phyloP scores from a whole-genome alignment of 208 protist genomes.

The Leishmania mexicana region DNA sequence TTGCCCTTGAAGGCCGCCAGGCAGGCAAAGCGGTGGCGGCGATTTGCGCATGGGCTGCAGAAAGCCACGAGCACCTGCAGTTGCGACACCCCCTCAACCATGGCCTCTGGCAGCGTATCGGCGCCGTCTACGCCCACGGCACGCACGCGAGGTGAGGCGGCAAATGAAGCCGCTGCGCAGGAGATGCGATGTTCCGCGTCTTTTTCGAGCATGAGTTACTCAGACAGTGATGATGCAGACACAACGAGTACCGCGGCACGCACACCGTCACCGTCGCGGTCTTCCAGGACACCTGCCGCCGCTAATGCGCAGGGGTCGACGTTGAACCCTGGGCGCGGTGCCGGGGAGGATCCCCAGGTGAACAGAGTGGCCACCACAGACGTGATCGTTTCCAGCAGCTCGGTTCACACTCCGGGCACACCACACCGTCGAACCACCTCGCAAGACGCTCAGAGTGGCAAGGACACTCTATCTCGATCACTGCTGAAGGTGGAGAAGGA shows the following conservation, averaged over 20 bases:
- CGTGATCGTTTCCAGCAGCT: neutral
- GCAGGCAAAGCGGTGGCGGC: constrained; percentile 1
- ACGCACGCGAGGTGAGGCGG: no score
- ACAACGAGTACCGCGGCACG: neutral
- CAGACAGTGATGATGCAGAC: no score
- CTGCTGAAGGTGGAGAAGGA: constrained; percentile 5
- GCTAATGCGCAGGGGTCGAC: neutral
- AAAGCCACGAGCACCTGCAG: neutral
- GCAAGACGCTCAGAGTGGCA: neutral
- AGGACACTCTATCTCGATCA: neutral
- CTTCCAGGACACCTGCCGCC: neutral
- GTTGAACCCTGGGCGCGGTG: neutral
- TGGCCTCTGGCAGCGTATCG: neutral
- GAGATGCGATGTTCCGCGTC: neutral
- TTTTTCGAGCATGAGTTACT: neutral
- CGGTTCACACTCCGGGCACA: neutral
- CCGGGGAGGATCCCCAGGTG: neutral
- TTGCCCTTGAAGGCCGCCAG: constrained; percentile 14
- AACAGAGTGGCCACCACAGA: neutral
- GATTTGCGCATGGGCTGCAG: neutral
- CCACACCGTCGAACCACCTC: neutral
- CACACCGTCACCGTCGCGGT: no score
- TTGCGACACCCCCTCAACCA: neutral
- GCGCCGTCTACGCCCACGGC: neutral
- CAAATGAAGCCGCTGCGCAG: neutral